Evolutionary conservation across 768 basidiomycete genomes (phyloP).

Genomic region (Antrodiella citrinella): DNA sequence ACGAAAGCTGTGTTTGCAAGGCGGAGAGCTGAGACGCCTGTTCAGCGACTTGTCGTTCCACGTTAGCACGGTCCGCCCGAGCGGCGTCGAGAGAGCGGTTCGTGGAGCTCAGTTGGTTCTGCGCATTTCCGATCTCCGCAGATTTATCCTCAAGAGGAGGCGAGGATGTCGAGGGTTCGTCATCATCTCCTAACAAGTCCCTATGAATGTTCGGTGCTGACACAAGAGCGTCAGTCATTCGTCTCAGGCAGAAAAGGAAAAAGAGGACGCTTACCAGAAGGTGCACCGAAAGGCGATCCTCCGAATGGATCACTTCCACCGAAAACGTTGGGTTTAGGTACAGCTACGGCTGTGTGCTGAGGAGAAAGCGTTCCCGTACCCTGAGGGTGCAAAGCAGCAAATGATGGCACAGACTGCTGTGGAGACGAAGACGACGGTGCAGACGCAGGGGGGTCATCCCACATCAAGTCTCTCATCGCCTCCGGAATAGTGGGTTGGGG

Average conservation of each 20-base stretch:
- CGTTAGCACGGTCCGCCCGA: constrained; percentile 52
- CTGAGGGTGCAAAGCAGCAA: constrained; percentile 32
- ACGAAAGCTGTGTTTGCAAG: constrained; percentile 75
- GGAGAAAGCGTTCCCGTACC: constrained; percentile 26
- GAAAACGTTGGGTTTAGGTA: constrained; percentile 16
- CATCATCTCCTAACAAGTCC: constrained; percentile 72
- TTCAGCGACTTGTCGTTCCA: constrained; percentile 57
- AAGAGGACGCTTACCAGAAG: constrained; percentile 7
- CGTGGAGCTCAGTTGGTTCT: constrained; percentile 80
- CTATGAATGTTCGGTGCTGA: constrained; percentile 17
- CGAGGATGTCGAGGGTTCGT: constrained; percentile 32
- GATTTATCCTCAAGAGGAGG: constrained; percentile 63
- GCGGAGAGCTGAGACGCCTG: constrained; percentile 72
- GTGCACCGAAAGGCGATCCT: constrained; percentile 15
- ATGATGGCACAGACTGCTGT: constrained; percentile 26
- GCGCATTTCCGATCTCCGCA: constrained; percentile 80
- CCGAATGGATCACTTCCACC: constrained; percentile 43
- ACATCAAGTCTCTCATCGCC: constrained; percentile 37
- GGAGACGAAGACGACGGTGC: constrained; percentile 32
- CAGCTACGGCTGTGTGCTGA: constrained; percentile 21
- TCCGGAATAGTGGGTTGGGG: constrained; percentile 30
- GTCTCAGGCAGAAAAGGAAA: constrained; percentile 11
- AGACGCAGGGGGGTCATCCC: constrained; percentile 33
- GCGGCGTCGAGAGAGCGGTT: constrained; percentile 59
- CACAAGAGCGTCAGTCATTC: neutral